Base-by-base conservation (phyloP, 2,329 filamentous ascomycete genomes). In the Gnomoniopsis smithogilvyi region DNA sequence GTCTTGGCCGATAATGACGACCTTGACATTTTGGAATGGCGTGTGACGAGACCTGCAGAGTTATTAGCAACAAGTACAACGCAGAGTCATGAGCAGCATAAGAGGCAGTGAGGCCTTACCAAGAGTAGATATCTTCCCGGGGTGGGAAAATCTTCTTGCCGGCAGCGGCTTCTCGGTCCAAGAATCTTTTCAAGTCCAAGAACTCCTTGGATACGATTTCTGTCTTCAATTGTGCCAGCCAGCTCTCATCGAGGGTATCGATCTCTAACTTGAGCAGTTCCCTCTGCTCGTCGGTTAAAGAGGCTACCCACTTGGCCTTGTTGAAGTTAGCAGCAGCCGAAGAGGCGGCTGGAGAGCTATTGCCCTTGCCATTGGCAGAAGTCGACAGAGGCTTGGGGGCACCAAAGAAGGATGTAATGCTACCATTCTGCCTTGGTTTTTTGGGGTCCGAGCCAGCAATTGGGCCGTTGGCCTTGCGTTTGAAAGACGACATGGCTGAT, bases 1-100 rank as follows among this genome's bases (percentile, higher is more conserved):
- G 72, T 99, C 95, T 77, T 99, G 95, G 64, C 95, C 95, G 56
- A 98, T 75, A 69, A 99, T 92, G 62, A 99, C 93, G 59, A 90
- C 90, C 74, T 96, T 96, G 72, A 98, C 93, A 15, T 82, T 88
- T 76, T 88, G 79, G 67, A 99, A 87, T 8, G 95, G 93, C 0
- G 94, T 97, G 73, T 96, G 90, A 26, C 92, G 90, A 62, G 94
- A 97, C 94, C 94, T 97, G 60, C n/a, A 46, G 59, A n/a, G 41
- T n/a, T 14, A 15, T 57, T 43, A 56, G 64, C 36, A 30, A 38
- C 55, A 48, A 52, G 14, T n/a, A 30, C 21, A 15, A 4, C n/a
- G n/a, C n/a, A n/a, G n/a, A n/a, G n/a, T n/a, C 10, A 54, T 15
- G 3, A 56, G 12, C 14, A 51, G 17, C 10, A 36, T 0, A 15